These are phyloP conservation scores for Fusarium sp. DNA, from an alignment of 2,329 filamentous ascomycete genomes.

Conservation along the genomic window DNA sequence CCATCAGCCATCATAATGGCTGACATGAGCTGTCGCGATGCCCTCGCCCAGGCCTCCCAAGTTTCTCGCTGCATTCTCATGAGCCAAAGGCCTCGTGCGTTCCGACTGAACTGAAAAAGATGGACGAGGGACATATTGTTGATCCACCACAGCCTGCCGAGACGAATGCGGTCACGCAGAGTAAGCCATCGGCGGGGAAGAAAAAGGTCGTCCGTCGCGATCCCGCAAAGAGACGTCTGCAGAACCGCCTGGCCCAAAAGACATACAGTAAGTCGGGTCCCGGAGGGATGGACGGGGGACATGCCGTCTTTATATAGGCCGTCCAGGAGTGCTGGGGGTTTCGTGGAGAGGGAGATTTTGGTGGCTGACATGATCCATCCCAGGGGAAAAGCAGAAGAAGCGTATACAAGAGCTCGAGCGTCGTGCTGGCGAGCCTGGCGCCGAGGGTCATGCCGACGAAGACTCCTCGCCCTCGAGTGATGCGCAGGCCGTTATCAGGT, in stretches of 20 bases:
- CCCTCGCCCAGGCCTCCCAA: background rate
- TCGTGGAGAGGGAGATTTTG: background rate
- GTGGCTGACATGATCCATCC: conserved; percentile 46
- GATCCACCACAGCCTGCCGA: conserved; percentile 2
- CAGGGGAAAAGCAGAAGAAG: conserved; percentile 50
- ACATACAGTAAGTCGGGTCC: conserved; percentile 57
- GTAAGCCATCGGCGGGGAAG: conserved; percentile 14
- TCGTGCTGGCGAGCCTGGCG: conserved; percentile 30
- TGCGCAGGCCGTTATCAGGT: background rate
- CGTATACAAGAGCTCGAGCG: conserved; percentile 48
- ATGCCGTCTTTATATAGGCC: conserved; percentile 8
- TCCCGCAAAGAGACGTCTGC: conserved; percentile 46
- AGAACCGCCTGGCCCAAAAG: conserved; percentile 65
- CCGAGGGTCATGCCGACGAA: background rate
- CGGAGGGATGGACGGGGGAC: no score
- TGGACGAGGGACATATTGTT: conserved; percentile 28
- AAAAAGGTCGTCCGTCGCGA: conserved; percentile 41
- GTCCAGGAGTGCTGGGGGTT: background rate
- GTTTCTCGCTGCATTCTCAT: conserved; percentile 6
- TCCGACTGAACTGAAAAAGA: background rate
- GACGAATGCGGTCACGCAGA: background rate
- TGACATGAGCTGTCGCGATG: conserved; percentile 29
- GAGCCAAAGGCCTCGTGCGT: background rate
- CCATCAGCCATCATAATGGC: conserved; percentile 34
- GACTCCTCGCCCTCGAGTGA: background rate